Conservation (phyloP, 1,139 yeast genomes). For the Suhomyces wounanorum region DNA sequence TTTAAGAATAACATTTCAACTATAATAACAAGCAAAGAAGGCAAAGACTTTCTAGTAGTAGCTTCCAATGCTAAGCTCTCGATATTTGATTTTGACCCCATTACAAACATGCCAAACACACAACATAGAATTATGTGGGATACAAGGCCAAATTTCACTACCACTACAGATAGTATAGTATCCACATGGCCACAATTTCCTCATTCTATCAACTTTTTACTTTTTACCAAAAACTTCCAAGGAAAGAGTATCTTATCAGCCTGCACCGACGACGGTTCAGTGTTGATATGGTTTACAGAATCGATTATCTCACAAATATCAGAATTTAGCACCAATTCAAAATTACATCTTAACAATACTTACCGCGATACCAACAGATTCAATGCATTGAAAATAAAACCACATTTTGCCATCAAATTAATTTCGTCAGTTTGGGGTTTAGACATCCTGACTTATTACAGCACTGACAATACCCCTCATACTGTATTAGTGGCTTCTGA, state of each 20-base stretch:
- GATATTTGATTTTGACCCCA: slow-evolving; percentile 30
- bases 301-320: slow-evolving; percentile 25
- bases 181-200: slow-evolving; percentile 58
- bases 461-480: slow-evolving; percentile 24
- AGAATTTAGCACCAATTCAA: slow-evolving; percentile 10
- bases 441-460: slow-evolving; percentile 35
- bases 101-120: slow-evolving; percentile 26
- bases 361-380: slow-evolving; percentile 13
- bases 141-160: slow-evolving; percentile 41
- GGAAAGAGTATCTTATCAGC: slow-evolving; percentile 44
- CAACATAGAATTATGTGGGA: slow-evolving; percentile 36
- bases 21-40: slow-evolving; percentile 10
- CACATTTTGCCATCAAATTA: slow-evolving; percentile 41
- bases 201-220: slow-evolving; percentile 56
- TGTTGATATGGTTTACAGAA: slow-evolving; percentile 45
- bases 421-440: slow-evolving; percentile 68
- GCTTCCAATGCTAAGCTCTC: slow-evolving; percentile 35
- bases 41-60: slow-evolving; percentile 26
- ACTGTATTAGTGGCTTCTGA: slow-evolving; percentile 56
- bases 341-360: background rate
- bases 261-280: slow-evolving; percentile 60
- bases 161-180: slow-evolving; percentile 36
- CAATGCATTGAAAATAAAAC: slow-evolving; percentile 25
- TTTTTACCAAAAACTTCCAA: slow-evolving; percentile 25
- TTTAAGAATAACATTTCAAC: slow-evolving; percentile 38